Base-by-base conservation (phyloP, 176 grass and related monocot species). In the Olyra latifolia region DNA sequence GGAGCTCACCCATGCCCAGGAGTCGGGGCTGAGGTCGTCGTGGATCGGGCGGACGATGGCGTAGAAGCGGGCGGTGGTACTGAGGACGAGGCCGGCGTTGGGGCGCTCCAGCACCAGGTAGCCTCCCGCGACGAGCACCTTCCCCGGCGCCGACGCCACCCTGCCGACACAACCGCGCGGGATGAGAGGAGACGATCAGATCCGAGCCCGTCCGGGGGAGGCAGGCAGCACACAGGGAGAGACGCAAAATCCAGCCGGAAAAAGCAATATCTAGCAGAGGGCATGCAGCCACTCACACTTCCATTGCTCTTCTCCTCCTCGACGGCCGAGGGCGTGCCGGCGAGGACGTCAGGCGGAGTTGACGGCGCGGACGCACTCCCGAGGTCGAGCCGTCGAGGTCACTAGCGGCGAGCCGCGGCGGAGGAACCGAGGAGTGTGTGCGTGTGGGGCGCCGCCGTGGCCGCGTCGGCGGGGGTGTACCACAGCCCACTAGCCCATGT, bases 21-120 rank as follows among this genome's bases (percentile, higher is more conserved):
- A 88, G 27, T 86, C 86, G 35, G 93, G 75, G 54, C 75, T 62
- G 84, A 93, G 81, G 53, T 87, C 86, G 30, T 91, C 86, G 69
- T 80, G 75, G 50, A 99, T 60, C 13, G 92, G 92, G 61, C 83
- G 87, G 47, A 99, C 82, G 78, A 93, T 72, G 50, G 92, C 86
- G 68, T 95, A 99, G 86, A 95, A 99, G 48, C 90, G 90, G 19
- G 96, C 90, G 20, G 65, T 95, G 81, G 96, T 93, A 86, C 92
- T 95, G 53, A 95, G 88, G 72, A 98, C 92, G 38, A 98, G 89
- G 32, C 96, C 90, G 0, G 88, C 86, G 81, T 98, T 98, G 48
- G 96, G 88, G 74, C 90, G 89, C 74, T 98, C 90, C 74, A 98
- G 85, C 60, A 98, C 86, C 49, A 98, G 90, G 83, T 95, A 98